Percentiles rank a stretch among this genome's conserved stretches.
Conservation (phyloP, 106 monocot species). For the Xerophyta viscosa region DNA sequence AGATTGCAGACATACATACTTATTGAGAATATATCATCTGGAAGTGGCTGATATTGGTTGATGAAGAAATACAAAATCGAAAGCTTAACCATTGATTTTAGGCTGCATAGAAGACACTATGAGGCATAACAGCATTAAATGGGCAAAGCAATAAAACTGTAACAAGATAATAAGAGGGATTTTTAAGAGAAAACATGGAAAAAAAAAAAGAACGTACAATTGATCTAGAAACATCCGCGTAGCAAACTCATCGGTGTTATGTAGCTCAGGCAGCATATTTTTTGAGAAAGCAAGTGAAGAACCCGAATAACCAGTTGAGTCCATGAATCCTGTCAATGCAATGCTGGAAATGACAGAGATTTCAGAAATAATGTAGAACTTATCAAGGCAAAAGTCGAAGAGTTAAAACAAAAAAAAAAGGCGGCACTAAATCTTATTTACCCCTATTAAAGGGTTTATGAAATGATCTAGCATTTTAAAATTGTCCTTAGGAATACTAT, state of each 20-base stretch:
- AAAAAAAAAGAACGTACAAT: conserved; percentile 16
- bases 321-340: conserved; percentile 19
- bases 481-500: too few species aligned
- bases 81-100: conserved; percentile 38
- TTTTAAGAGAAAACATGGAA: too few species aligned
- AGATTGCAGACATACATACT: conserved; percentile 14
- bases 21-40: conserved; percentile 31
- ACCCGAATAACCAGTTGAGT: conserved; percentile 9
- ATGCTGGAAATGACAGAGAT: conserved; percentile 12
- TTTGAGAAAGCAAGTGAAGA: background rate
- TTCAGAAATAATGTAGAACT: too few species aligned
- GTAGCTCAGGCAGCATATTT: conserved; percentile 8
- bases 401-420: too few species aligned
- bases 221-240: conserved; percentile 28
- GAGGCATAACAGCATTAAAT: too few species aligned
- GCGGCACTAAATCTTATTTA: too few species aligned
- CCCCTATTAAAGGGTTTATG: too few species aligned
- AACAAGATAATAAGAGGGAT: background rate
- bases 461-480: too few species aligned
- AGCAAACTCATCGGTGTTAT: conserved; percentile 26
- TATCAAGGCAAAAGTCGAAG: too few species aligned
- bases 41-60: conserved; percentile 33
- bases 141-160: background rate
- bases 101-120: conserved; percentile 13
- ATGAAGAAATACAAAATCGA: conserved; percentile 31